phyloP scores from a whole-genome alignment of 306 rosid species.

The Corylus avellana region DNA sequence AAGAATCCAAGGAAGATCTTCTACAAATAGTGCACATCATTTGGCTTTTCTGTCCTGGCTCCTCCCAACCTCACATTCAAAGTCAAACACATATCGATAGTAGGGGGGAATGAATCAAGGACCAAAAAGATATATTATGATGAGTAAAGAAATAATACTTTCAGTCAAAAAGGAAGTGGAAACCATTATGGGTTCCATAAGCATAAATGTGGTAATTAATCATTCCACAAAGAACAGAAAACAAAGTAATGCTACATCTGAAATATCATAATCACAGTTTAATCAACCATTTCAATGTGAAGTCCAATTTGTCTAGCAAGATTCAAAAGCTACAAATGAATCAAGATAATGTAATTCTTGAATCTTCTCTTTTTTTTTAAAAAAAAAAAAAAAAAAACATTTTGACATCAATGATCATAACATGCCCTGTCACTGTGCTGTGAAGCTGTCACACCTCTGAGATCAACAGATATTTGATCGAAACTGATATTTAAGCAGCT shows the following conservation, averaged over 20 bases:
- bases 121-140: not conserved
- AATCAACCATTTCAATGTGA: not conserved
- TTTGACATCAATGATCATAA: not conserved
- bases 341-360: not conserved
- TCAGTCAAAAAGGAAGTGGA: not conserved
- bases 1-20: not conserved
- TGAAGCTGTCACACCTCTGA: not conserved
- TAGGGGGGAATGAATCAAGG: not conserved
- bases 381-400: not conserved
- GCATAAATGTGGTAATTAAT: not conserved
- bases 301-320: not conserved
- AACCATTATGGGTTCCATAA: not conserved
- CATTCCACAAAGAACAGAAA: not conserved
- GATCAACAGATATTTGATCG: not conserved
- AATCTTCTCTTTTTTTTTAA: not conserved
- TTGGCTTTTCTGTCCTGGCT: not conserved
- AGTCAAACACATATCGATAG: not conserved
- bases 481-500: not conserved
- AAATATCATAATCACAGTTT: not conserved
- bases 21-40: not conserved
- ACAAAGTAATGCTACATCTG: not conserved
- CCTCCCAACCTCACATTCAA: not conserved
- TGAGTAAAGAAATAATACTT: not conserved
- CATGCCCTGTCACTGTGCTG: not conserved
- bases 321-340: not conserved